phyloP scores from a whole-genome alignment of 257 asterid species.

The Rubia yunnanensis region DNA sequence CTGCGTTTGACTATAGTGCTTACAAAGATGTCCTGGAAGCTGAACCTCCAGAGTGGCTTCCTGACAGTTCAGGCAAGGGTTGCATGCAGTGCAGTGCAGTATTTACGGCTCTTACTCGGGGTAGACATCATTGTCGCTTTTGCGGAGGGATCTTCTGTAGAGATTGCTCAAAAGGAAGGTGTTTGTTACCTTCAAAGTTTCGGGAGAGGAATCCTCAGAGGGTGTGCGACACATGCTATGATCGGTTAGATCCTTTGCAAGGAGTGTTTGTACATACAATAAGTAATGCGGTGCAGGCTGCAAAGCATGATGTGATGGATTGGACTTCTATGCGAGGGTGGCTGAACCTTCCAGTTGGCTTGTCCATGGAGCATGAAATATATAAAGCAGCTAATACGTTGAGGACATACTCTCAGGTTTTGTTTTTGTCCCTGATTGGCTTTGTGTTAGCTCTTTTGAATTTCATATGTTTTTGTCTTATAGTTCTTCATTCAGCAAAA shows the following conservation, averaged over 20 bases:
- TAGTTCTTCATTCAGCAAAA: neutral
- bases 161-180: constrained; percentile 88
- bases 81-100: constrained; percentile 95
- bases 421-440: constrained; percentile 10
- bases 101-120: constrained; percentile 88
- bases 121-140: constrained; percentile 97
- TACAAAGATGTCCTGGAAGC: constrained; percentile 87
- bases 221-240: constrained; percentile 96
- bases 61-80: constrained; percentile 65
- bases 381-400: constrained; percentile 73
- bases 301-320: constrained; percentile 96
- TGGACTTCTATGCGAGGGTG: constrained; percentile 97
- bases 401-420: constrained; percentile 74
- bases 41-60: constrained; percentile 99
- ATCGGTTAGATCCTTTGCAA: constrained; percentile 93
- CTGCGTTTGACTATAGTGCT: constrained; percentile 48
- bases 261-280: constrained; percentile 73
- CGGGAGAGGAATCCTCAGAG: constrained; percentile 95
- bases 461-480: neutral
- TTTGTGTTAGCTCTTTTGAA: neutral
- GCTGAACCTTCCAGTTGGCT: constrained; percentile 94
- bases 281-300: constrained; percentile 83
- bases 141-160: constrained; percentile 96
- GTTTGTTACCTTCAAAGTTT: constrained; percentile 76
- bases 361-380: constrained; percentile 94